phyloP scores from a whole-genome alignment of 2,329 filamentous ascomycete species.

The Curvularia sp. region DNA sequence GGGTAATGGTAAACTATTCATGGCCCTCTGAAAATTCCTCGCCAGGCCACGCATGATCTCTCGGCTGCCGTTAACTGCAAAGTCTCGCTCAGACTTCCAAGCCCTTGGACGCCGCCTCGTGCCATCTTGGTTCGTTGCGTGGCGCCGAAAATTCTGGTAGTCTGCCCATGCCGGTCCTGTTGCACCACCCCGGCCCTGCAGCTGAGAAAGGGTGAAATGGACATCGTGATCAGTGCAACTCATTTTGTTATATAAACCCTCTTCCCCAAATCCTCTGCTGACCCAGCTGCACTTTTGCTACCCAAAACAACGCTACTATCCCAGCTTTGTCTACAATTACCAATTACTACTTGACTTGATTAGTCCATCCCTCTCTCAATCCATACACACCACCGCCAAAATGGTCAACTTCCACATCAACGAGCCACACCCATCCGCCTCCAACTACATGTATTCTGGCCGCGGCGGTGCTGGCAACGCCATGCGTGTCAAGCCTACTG shows the following conservation, averaged over 20 bases:
- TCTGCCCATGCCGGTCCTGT: conserved; percentile 6
- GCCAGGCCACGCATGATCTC: conserved; percentile 43
- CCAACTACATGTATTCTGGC: conserved; percentile 60
- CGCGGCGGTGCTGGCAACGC: conserved; percentile 67
- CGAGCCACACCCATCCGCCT: conserved; percentile 67
- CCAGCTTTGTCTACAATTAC: conserved; percentile 9
- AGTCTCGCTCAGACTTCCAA: conserved; percentile 39
- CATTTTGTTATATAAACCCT: conserved; percentile 30
- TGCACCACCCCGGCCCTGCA: conserved; percentile 18
- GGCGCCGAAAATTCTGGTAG: conserved; percentile 36
- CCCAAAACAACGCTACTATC: neutral
- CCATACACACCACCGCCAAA: conserved; percentile 27
- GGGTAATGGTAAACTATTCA: conserved; percentile 23
- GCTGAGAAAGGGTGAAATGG: neutral
- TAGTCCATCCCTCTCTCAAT: conserved; percentile 4
- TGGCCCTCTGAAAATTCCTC: conserved; percentile 19
- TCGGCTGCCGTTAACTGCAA: conserved; percentile 54
- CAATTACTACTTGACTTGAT: conserved; percentile 20
- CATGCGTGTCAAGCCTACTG: conserved; percentile 61
- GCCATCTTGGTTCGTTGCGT: conserved; percentile 36
- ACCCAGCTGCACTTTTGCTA: neutral
- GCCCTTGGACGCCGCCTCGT: conserved; percentile 26
- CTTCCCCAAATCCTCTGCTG: conserved; percentile 11
- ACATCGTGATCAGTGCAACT: conserved; percentile 16
- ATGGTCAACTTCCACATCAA: conserved; percentile 61